These are phyloP conservation scores for Neoscytalidium dimidiatum DNA, from an alignment of 2,329 filamentous ascomycete genomes.

Conservation along the genomic window DNA sequence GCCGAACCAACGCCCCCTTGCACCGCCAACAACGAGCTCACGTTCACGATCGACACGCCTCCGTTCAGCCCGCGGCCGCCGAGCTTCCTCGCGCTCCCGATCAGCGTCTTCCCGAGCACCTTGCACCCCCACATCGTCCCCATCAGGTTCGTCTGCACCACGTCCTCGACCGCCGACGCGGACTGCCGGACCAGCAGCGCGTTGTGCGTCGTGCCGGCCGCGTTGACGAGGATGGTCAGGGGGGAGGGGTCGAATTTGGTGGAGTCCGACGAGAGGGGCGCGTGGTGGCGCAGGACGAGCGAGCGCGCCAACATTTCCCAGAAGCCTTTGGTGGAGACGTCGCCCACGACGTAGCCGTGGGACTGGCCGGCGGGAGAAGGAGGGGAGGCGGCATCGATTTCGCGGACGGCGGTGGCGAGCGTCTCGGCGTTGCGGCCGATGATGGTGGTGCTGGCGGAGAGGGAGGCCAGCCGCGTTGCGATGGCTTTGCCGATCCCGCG, in stretches of 20 bases:
- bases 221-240: slow-evolving; percentile 68
- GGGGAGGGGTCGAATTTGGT: slow-evolving; percentile 1
- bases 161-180: slow-evolving; percentile 53
- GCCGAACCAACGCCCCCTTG: slow-evolving; percentile 71
- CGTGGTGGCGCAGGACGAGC: not conserved
- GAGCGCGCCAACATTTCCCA: slow-evolving; percentile 25
- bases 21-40: slow-evolving; percentile 73
- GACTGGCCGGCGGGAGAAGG: not conserved
- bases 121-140: slow-evolving; percentile 66
- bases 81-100: not conserved
- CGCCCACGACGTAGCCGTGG: slow-evolving; percentile 30
- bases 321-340: slow-evolving; percentile 29
- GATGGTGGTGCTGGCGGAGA: slow-evolving; percentile 32
- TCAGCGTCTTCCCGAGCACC: slow-evolving; percentile 5
- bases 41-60: slow-evolving; percentile 68
- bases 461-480: slow-evolving; percentile 34
- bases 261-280: not conserved
- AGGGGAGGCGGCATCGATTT: not conserved
- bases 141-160: slow-evolving; percentile 71
- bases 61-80: not conserved
- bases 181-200: slow-evolving; percentile 62
- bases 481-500: slow-evolving; percentile 42
- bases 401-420: slow-evolving; percentile 21
- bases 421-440: slow-evolving; percentile 31
- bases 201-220: slow-evolving; percentile 71